These are phyloP conservation scores for Penicillium sp. DNA, from an alignment of 2,329 filamentous ascomycete species.

Conservation along the genomic window DNA sequence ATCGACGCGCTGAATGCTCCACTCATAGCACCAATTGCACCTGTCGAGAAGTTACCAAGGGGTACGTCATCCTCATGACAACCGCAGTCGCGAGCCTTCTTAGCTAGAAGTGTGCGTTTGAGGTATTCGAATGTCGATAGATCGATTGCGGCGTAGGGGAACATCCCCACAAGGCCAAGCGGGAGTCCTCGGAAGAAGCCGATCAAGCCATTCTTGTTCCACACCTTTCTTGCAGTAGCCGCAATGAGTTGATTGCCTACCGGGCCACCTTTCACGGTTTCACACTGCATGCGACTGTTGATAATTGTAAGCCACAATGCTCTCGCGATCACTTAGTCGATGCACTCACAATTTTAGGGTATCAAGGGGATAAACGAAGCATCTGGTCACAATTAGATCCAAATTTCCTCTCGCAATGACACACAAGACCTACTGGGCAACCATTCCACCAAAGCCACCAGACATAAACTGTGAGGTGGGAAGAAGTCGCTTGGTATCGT, in stretches of 20 bases:
- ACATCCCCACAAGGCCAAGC: slow-evolving; percentile 93
- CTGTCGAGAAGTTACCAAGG: slow-evolving; percentile 79
- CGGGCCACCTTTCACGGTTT: slow-evolving; percentile 81
- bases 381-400: slow-evolving; percentile 49
- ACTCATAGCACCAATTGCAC: slow-evolving; percentile 83
- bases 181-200: slow-evolving; percentile 89
- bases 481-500: slow-evolving; percentile 74
- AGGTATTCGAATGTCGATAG: slow-evolving; percentile 92
- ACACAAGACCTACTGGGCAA: slow-evolving; percentile 68
- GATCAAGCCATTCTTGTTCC: slow-evolving; percentile 67
- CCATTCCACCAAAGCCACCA: slow-evolving; percentile 88
- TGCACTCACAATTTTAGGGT: slow-evolving; percentile 57
- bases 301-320: slow-evolving; percentile 6
- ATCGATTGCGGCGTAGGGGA: slow-evolving; percentile 95
- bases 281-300: slow-evolving; percentile 80
- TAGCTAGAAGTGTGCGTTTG: slow-evolving; percentile 69
- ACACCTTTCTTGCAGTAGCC: slow-evolving; percentile 84
- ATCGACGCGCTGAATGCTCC: slow-evolving; percentile 90
- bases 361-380: slow-evolving; percentile 92
- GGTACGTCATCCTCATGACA: slow-evolving; percentile 80
- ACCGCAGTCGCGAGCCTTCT: slow-evolving; percentile 66
- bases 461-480: slow-evolving; percentile 86
- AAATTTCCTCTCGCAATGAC: background rate
- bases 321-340: background rate
- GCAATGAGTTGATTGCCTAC: slow-evolving; percentile 79